Evolutionary conservation across 139 green algal species (phyloP), one percentile per base, ranked within the genome.

Genomic region (Chlamydomonas eustigma): DNA sequence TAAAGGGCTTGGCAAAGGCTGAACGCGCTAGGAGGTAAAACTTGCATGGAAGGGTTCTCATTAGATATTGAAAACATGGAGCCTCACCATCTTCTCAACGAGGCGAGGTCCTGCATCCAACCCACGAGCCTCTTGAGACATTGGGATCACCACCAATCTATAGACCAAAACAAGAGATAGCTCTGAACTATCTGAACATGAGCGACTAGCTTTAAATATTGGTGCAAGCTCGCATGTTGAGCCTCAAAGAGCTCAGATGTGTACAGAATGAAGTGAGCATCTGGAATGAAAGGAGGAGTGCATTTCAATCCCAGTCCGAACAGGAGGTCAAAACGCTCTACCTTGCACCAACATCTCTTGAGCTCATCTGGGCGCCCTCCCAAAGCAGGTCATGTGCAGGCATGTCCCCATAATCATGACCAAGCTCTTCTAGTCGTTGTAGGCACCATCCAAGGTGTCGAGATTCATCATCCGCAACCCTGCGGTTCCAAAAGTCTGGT

Each of bases 371-470:
- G 1, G 81, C 86, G 0, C 89, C 89, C 58, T 92, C 75, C 92
- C 92, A 97, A 52, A 97, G 87, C 78, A 96, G 70, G 78, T 91
- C 84, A 73, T 97, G 92, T 0, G 80, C 87, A 1, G 80, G 78
- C 85, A 94, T 90, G 83, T 86, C 80, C 5, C 91, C 91, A 67
- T 96, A 96, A 0, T 50, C 37, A 37, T 78, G 71, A 1, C 89
- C 91, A 35, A 95, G 79, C 82, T 94, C 90, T 2, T 31, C 39
- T 71, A 94, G 28, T 0, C 89, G 83, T 81, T 94, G 89, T 44
- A 90, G 75, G 81, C 91, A 95, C 68, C 68, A 63, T 22, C 36
- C 68, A 22, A 75, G 32, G 37, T 64, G 68, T 33, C 68, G 37
- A 5, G 37, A 58, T n/a, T 58, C 68, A 58, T 64, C 37, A 38